A percentile compares a stretch with the other conserved stretches of the same genome.
phyloP scores from a whole-genome alignment of 2,329 filamentous ascomycete species.

The Colletotrichum viniferum region DNA sequence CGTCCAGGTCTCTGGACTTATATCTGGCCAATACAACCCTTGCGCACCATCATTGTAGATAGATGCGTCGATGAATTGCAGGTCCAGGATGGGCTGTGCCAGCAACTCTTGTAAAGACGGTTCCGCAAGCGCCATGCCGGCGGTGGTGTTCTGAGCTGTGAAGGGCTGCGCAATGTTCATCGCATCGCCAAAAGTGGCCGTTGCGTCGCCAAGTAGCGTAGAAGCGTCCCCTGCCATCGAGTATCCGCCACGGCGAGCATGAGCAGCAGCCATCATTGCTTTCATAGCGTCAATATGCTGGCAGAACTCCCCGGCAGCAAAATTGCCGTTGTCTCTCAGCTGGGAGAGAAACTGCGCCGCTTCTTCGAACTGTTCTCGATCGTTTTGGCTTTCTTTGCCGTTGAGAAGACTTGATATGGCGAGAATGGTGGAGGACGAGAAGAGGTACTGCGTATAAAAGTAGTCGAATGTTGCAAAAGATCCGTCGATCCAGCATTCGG shows the following conservation, averaged over 20 bases:
- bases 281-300: slow-evolving; percentile 43
- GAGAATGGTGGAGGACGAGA: slow-evolving; percentile 48
- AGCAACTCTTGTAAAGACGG: slow-evolving; percentile 38
- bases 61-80: slow-evolving; percentile 35
- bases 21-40: slow-evolving; percentile 23
- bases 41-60: slow-evolving; percentile 22
- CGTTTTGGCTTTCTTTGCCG: slow-evolving; percentile 32
- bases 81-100: slow-evolving; percentile 34
- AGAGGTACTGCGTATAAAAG: slow-evolving; percentile 50
- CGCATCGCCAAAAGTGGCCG: background rate
- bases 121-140: slow-evolving; percentile 38
- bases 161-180: background rate
- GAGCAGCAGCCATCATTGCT: slow-evolving; percentile 24
- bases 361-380: slow-evolving; percentile 43
- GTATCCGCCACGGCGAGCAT: slow-evolving; percentile 1
- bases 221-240: background rate
- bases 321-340: slow-evolving; percentile 42
- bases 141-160: slow-evolving; percentile 25
- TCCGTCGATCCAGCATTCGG: slow-evolving; percentile 50
- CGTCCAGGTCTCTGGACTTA: slow-evolving; percentile 19
- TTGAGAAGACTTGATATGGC: slow-evolving; percentile 45
- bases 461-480: slow-evolving; percentile 52
- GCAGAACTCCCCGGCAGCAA: slow-evolving; percentile 44
- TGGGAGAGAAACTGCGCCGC: slow-evolving; percentile 41
- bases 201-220: background rate